Conservation (phyloP, 2,329 filamentous ascomycete genomes). For the Penicillium sp. region DNA sequence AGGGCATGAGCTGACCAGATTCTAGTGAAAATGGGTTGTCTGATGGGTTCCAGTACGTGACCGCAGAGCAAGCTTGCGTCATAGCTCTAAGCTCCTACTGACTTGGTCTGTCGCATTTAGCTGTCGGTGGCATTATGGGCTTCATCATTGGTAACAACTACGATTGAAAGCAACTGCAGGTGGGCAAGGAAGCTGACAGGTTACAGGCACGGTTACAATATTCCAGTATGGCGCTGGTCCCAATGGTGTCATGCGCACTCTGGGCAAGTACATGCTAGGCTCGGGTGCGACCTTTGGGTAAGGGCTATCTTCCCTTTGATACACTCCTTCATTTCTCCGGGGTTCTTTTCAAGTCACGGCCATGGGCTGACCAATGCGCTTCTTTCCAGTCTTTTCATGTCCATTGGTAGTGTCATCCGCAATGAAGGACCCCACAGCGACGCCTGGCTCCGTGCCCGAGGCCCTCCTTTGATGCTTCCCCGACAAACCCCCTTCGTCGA, state of each 20-base stretch:
- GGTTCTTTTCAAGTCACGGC: neutral
- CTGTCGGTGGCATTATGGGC: conserved; percentile 91
- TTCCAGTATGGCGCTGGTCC: conserved; percentile 90
- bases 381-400: conserved; percentile 80
- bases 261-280: conserved; percentile 94
- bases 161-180: neutral
- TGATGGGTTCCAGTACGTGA: conserved; percentile 94
- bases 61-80: conserved; percentile 3
- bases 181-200: conserved; percentile 3
- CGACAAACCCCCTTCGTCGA: conserved; percentile 35
- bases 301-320: conserved; percentile 18
- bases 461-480: conserved; percentile 66
- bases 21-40: conserved; percentile 91
- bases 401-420: conserved; percentile 92
- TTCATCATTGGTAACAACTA: conserved; percentile 80
- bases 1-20: conserved; percentile 26
- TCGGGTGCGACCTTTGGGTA: conserved; percentile 96
- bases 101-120: conserved; percentile 46
- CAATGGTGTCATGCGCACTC: conserved; percentile 86
- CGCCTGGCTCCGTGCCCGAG: conserved; percentile 68
- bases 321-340: neutral
- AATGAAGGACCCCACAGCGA: conserved; percentile 77
- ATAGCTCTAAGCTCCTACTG: conserved; percentile 10
- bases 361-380: neutral
- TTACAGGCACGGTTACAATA: conserved; percentile 79